Evolutionary conservation across 2,329 filamentous ascomycete species (phyloP).

Genomic region (Cladosporium sphaerospermum): DNA sequence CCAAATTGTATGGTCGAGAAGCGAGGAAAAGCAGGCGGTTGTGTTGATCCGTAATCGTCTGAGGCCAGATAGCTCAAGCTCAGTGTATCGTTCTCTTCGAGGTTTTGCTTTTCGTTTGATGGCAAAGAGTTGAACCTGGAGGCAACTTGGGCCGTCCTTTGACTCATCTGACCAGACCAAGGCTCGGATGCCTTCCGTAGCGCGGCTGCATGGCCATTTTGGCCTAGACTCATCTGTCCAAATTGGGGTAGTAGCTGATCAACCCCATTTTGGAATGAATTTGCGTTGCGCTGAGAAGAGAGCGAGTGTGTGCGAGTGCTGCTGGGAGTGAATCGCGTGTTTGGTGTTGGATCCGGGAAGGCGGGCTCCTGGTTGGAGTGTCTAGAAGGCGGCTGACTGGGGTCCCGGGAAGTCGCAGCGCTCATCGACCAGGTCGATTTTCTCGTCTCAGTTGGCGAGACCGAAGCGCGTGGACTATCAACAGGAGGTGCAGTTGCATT

Average conservation of each 20-base stretch:
- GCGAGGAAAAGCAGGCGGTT: constrained; percentile 15
- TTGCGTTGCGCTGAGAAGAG: constrained; percentile 41
- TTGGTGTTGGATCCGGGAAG: constrained; percentile 10
- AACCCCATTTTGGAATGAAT: constrained; percentile 33
- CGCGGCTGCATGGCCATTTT: constrained; percentile 6
- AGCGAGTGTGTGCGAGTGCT: constrained; percentile 39
- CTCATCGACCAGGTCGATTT: neutral
- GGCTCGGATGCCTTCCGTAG: constrained; percentile 6
- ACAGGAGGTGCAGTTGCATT: constrained; percentile 24
- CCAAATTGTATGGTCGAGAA: constrained; percentile 14
- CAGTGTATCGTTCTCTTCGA: constrained; percentile 17
- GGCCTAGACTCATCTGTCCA: constrained; percentile 17
- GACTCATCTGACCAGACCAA: neutral
- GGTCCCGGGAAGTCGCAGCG: constrained; percentile 42
- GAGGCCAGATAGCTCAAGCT: constrained; percentile 29
- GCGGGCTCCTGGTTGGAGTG: constrained; percentile 37
- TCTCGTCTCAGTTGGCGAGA: constrained; percentile 9
- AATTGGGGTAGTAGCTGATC: constrained; percentile 34
- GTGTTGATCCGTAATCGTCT: constrained; percentile 28
- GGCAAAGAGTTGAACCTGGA: neutral
- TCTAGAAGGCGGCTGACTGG: constrained; percentile 51
- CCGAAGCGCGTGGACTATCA: constrained; percentile 16
- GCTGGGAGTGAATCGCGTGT: constrained; percentile 14
- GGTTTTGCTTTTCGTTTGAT: constrained; percentile 11
- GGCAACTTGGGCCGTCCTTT: neutral